Percentiles rank a stretch among this genome's conserved stretches.
These are phyloP conservation scores for Tulasnella sp. DNA, from an alignment of 768 basidiomycete species.

Conservation along the genomic window DNA sequence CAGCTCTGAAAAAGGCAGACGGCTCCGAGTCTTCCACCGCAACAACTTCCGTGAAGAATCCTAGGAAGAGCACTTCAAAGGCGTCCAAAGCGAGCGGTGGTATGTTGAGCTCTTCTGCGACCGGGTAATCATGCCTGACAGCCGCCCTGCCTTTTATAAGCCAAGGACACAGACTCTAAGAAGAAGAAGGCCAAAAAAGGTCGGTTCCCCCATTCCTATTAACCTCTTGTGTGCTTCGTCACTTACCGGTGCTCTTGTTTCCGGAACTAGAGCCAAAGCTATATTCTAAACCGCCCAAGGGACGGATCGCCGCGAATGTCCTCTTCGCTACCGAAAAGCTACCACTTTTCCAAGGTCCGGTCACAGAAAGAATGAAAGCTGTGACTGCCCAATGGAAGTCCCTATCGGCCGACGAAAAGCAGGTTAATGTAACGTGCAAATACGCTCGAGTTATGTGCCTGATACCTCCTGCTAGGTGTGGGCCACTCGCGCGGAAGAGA, in stretches of 20 bases:
- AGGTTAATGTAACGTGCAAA: neutral
- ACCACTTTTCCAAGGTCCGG: neutral
- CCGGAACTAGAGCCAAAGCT: neutral
- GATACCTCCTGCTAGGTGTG: neutral
- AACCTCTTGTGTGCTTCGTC: neutral
- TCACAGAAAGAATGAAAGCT: neutral
- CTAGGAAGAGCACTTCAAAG: neutral
- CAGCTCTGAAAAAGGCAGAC: neutral
- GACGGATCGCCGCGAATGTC: neutral
- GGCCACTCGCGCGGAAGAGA: neutral
- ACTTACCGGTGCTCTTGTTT: neutral
- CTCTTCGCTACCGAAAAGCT: neutral
- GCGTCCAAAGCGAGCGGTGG: neutral
- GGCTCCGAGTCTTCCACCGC: neutral
- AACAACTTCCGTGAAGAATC: neutral
- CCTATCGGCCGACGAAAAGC: slow-evolving; percentile 19
- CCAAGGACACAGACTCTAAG: neutral
- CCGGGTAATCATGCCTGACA: neutral
- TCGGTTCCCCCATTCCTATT: neutral
- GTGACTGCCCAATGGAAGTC: slow-evolving; percentile 1
- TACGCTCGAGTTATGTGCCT: neutral
- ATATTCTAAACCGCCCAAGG: slow-evolving; percentile 1
- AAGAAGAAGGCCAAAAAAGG: neutral
- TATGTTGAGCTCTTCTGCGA: neutral
- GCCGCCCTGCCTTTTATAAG: neutral